phyloP scores from a whole-genome alignment of 164 flowering plant species.

The Sextonia rubra region DNA sequence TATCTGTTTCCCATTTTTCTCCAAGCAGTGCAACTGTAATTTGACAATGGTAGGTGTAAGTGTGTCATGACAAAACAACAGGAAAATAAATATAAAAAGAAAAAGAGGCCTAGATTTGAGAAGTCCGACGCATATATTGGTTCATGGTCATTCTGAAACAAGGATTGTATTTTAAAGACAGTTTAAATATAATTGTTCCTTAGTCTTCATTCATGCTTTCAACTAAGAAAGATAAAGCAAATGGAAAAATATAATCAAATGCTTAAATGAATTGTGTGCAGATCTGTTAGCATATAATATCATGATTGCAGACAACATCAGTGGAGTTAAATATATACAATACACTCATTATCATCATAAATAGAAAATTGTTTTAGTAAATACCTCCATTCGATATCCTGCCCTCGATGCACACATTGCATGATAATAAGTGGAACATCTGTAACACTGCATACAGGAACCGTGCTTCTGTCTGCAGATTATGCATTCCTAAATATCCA shows the following conservation, averaged over 20 bases:
- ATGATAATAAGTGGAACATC: conserved; percentile 90
- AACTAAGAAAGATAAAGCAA: neutral
- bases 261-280: neutral
- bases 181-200: neutral
- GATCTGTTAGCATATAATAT: neutral
- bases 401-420: conserved; percentile 99
- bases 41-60: conserved; percentile 3
- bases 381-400: conserved; percentile 95
- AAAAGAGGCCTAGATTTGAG: neutral
- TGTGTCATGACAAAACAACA: neutral
- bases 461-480: conserved; percentile 97
- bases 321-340: neutral
- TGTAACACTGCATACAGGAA: conserved; percentile 91
- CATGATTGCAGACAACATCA: neutral
- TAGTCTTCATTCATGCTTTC: neutral
- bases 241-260: neutral
- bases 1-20: conserved; percentile 71
- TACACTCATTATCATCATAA: neutral
- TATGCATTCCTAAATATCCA: conserved; percentile 63
- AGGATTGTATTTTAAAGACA: neutral
- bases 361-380: conserved; percentile 1
- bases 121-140: neutral
- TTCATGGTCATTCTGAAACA: neutral
- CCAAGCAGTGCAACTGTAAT: conserved; percentile 80
- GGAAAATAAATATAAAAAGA: neutral